Percentiles rank a stretch among this genome's conserved stretches.
Conservation (phyloP, 495 filamentous ascomycete species). For the Evernia prunastri region DNA sequence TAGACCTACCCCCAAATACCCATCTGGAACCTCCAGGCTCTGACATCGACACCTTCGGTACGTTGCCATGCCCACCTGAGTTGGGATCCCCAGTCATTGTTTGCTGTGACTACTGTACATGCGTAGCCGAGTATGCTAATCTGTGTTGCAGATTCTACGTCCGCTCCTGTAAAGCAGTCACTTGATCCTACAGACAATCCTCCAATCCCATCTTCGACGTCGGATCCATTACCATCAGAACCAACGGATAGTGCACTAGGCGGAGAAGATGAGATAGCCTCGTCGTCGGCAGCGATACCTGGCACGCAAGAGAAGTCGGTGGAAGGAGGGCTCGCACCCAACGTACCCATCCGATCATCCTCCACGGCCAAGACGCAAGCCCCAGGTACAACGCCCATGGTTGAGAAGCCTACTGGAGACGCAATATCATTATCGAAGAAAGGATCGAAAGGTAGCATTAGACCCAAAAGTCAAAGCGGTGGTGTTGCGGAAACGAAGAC, state of each 20-base stretch:
- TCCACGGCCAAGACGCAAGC: conserved; percentile 55
- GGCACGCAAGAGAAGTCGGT: conserved; percentile 8
- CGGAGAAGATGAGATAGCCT: conserved; percentile 2
- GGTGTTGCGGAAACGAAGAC: conserved; percentile 60
- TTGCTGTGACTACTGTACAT: not conserved
- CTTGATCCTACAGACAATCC: conserved; percentile 8
- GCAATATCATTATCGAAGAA: conserved; percentile 51
- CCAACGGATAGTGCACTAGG: not conserved
- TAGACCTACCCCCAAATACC: conserved; percentile 22
- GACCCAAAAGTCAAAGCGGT: conserved; percentile 59
- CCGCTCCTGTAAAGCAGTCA: conserved; percentile 13
- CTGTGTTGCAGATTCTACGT: conserved; percentile 11
- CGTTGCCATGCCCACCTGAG: not conserved
- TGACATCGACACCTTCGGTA: conserved; percentile 19
- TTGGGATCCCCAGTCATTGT: not conserved
- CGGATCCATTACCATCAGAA: conserved; percentile 1
- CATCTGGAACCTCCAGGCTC: conserved; percentile 15
- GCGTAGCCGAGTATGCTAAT: conserved; percentile 4
- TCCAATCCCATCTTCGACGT: conserved; percentile 13
- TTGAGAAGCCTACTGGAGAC: conserved; percentile 58
- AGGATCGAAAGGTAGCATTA: conserved; percentile 63
- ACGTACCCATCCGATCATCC: conserved; percentile 61
- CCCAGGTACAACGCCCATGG: conserved; percentile 54
- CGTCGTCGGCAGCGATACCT: conserved; percentile 4
- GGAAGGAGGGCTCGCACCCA: conserved; percentile 27